phyloP scores from a whole-genome alignment of 306 rosid species.

The Luffa aegyptiaca region DNA sequence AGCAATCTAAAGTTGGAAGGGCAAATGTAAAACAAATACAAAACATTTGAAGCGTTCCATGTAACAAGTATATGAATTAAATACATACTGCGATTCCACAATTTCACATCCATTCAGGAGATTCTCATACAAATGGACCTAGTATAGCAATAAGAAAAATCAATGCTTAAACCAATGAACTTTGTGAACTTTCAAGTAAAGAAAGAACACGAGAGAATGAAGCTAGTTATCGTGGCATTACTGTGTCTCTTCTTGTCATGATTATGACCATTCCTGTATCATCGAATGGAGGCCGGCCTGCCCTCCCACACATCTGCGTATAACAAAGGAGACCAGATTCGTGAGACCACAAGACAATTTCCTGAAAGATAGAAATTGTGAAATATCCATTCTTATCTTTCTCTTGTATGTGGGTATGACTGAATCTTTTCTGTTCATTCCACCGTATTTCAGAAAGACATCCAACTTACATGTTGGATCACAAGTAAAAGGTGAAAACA shows the following conservation, averaged over 20 bases:
- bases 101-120: conserved; percentile 90
- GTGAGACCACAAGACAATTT: not conserved
- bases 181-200: conserved; percentile 4
- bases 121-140: conserved; percentile 95
- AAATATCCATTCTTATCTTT: not conserved
- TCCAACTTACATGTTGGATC: not conserved
- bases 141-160: conserved; percentile 15
- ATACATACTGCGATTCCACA: conserved; percentile 91
- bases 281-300: conserved; percentile 98
- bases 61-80: not conserved
- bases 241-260: conserved; percentile 98
- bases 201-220: conserved; percentile 1
- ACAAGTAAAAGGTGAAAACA: not conserved
- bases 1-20: conserved; percentile 47
- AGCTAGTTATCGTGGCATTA: conserved; percentile 18
- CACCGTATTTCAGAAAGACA: not conserved
- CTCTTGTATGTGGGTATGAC: not conserved
- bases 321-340: not conserved
- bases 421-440: not conserved
- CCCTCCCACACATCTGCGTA: conserved; percentile 90
- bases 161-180: not conserved
- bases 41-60: not conserved
- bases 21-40: conserved; percentile 16
- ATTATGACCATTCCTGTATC: conserved; percentile 94
- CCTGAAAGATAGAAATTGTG: not conserved